phyloP scores from a whole-genome alignment of 371 early-diverging fungal genomes.

The Syncephalastrum contaminatum region DNA sequence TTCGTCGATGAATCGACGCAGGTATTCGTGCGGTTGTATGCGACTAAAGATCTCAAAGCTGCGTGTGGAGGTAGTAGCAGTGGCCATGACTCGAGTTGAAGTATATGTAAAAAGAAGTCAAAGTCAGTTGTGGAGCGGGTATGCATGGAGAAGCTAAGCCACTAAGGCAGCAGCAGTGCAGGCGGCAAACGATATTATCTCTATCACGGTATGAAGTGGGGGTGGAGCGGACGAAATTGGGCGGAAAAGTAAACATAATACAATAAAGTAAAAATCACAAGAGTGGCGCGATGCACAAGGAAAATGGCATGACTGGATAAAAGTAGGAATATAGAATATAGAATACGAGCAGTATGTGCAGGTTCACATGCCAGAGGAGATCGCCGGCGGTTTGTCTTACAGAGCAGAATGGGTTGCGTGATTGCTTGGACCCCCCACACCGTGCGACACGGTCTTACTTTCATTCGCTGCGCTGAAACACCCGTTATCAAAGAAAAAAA shows the following conservation, averaged over 20 bases:
- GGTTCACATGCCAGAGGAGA: too few relatives aligned
- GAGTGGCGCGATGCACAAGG: too few relatives aligned
- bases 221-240: background rate
- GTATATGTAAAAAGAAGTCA: background rate
- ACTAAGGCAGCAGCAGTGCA: constrained; percentile 2
- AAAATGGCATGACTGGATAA: too few relatives aligned
- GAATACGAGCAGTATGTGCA: too few relatives aligned
- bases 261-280: background rate
- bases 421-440: too few relatives aligned
- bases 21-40: constrained; percentile 88
- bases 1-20: constrained; percentile 78
- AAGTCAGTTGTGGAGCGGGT: background rate
- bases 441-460: too few relatives aligned
- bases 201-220: background rate
- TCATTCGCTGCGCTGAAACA: too few relatives aligned
- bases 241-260: background rate
- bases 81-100: constrained; percentile 4
- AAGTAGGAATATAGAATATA: too few relatives aligned
- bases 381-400: too few relatives aligned
- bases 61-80: constrained; percentile 16
- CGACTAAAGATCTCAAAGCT: constrained; percentile 58
- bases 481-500: too few relatives aligned
- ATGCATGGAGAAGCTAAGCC: constrained; percentile 9
- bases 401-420: too few relatives aligned
- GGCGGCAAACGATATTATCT: background rate